Percentiles rank a stretch among this genome's conserved stretches.
These are phyloP conservation scores for Anthoceros angustus DNA, from an alignment of 225 moss, liverwort and hornwort genomes.

Conservation along the genomic window DNA sequence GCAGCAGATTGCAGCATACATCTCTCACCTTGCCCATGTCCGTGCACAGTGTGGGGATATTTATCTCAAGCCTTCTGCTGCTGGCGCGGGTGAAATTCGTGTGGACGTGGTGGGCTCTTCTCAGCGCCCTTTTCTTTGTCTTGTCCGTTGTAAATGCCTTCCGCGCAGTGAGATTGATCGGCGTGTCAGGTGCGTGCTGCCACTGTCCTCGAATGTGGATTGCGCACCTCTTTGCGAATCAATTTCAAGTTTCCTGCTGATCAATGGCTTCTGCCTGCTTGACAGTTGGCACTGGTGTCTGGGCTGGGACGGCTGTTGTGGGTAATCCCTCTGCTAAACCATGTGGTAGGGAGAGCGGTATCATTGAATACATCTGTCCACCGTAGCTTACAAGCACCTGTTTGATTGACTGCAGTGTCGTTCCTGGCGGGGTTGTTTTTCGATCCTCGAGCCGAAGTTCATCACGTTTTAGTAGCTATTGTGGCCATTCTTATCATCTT, in stretches of 20 bases:
- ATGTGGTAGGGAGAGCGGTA: background rate
- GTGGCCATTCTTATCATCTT: conserved; percentile 17
- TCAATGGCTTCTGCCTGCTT: background rate
- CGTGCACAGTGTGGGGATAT: conserved; percentile 45
- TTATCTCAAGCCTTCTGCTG: conserved; percentile 46
- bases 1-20: background rate
- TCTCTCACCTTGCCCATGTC: background rate
- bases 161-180: conserved; percentile 45
- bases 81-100: conserved; percentile 31
- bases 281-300: conserved; percentile 6
- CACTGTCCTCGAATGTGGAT: background rate
- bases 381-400: background rate
- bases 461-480: conserved; percentile 9
- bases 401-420: conserved; percentile 14
- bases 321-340: background rate
- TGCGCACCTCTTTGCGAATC: background rate
- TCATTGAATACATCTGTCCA: background rate
- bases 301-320: conserved; percentile 7
- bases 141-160: conserved; percentile 41
- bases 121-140: conserved; percentile 58
- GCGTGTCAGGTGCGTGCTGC: conserved; percentile 34
- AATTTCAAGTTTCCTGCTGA: conserved; percentile 12
- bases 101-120: conserved; percentile 36
- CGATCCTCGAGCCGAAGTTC: conserved; percentile 11
- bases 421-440: conserved; percentile 20